These are phyloP conservation scores for Fraxinus latifolia DNA, from an alignment of 305 asterid genomes.

Conservation along the genomic window DNA sequence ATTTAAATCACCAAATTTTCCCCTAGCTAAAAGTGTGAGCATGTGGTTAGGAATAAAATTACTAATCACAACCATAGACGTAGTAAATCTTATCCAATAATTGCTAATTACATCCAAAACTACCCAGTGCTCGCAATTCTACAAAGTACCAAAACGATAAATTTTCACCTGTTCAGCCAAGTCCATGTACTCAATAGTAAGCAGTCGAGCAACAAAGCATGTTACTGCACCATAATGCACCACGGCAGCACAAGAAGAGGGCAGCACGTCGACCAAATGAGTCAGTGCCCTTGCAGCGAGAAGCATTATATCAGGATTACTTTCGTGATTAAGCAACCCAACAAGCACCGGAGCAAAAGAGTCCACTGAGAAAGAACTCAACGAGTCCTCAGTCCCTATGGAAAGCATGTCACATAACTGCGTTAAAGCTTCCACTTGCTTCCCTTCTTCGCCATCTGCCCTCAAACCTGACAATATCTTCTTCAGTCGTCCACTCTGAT, in stretches of 20 bases:
- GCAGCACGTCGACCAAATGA: slow-evolving; percentile 91
- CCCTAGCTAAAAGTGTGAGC: not conserved
- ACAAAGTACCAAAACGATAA: not conserved
- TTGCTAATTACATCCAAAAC: not conserved
- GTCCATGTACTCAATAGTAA: slow-evolving; percentile 97
- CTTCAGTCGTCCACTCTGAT: slow-evolving; percentile 81
- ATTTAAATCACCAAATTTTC: not conserved
- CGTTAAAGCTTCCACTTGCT: slow-evolving; percentile 87
- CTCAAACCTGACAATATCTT: slow-evolving; percentile 88
- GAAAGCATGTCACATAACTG: slow-evolving; percentile 96
- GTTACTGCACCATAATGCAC: slow-evolving; percentile 98
- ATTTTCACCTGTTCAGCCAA: slow-evolving; percentile 91
- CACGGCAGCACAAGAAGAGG: slow-evolving; percentile 93
- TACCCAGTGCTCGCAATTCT: not conserved
- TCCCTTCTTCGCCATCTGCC: slow-evolving; percentile 98
- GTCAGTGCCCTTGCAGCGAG: slow-evolving; percentile 96
- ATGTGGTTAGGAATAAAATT: slow-evolving; percentile 2
- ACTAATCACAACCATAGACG: not conserved
- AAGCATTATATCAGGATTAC: slow-evolving; percentile 92
- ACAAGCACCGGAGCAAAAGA: slow-evolving; percentile 96
- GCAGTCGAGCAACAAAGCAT: slow-evolving; percentile 86
- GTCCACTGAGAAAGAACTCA: slow-evolving; percentile 92
- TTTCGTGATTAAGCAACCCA: slow-evolving; percentile 85
- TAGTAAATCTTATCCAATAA: not conserved
- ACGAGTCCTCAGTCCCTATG: slow-evolving; percentile 89